A percentile compares a stretch with the other conserved stretches of the same genome.
Conservation (phyloP, 2,329 filamentous ascomycete genomes). For the Aureobasidium musti region DNA sequence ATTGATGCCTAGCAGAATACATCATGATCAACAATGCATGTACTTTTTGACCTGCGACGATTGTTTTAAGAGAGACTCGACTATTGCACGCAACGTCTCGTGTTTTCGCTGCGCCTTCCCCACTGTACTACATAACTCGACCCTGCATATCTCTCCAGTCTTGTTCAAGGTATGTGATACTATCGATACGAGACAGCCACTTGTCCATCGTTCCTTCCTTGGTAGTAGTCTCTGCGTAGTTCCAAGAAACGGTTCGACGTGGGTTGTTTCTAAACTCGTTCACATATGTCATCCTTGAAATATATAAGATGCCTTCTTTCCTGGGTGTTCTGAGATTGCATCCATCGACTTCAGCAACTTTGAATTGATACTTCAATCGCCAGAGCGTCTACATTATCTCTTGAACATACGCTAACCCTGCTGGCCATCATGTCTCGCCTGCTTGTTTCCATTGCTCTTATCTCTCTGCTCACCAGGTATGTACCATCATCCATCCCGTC, state of each 20-base stretch:
- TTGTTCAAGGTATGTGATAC: slow-evolving; percentile 6
- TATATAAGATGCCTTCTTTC: background rate
- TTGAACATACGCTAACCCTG: no score
- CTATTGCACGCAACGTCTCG: slow-evolving; percentile 3
- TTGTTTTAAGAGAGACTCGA: background rate
- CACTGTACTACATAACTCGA: slow-evolving; percentile 8
- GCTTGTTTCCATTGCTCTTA: background rate
- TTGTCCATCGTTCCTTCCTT: background rate
- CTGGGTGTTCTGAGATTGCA: background rate
- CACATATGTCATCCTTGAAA: background rate
- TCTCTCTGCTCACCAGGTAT: background rate
- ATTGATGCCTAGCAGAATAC: background rate
- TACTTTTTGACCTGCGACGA: background rate
- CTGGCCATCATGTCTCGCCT: background rate
- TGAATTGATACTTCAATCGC: background rate
- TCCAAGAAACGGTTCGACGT: background rate
- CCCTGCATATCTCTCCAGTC: slow-evolving; percentile 6
- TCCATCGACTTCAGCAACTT: background rate
- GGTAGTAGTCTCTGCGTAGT: background rate
- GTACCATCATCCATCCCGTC: background rate
- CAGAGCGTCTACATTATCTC: no score
- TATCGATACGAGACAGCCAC: background rate
- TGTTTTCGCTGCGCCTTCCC: background rate
- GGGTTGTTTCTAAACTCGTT: background rate
- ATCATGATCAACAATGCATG: background rate